Conservation (phyloP, 73 alveolate genomes). For the Stentor coeruleus region DNA sequence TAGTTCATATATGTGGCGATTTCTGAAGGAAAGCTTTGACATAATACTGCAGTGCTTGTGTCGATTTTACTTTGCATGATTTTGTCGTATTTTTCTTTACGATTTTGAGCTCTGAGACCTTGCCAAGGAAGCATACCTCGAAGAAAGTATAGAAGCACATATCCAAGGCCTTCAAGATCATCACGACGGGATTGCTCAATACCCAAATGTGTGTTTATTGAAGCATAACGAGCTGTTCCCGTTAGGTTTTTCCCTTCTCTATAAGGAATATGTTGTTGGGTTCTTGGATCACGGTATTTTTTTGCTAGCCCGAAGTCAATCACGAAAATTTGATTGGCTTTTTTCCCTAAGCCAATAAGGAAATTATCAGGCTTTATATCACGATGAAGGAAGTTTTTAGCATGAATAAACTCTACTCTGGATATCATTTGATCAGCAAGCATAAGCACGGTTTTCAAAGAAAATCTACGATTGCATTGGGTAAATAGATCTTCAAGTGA, state of each 20-base stretch:
- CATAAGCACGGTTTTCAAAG: conserved; percentile 71
- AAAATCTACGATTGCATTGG: conserved; percentile 40
- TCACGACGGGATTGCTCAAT: conserved; percentile 79
- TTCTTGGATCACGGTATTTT: conserved; percentile 46
- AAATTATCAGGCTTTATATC: conserved; percentile 90
- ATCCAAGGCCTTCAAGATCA: conserved; percentile 78
- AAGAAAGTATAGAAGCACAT: conserved; percentile 47
- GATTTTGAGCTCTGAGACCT: conserved; percentile 43
- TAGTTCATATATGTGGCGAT: conserved; percentile 69
- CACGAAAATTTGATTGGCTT: conserved; percentile 53
- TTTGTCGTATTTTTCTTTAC: conserved; percentile 62
- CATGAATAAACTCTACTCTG: conserved; percentile 69
- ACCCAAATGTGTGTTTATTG: conserved; percentile 78
- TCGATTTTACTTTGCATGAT: conserved; percentile 83
- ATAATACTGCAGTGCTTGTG: conserved; percentile 63
- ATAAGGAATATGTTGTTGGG: conserved; percentile 52
- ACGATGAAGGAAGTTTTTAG: conserved; percentile 69
- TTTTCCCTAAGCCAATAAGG: conserved; percentile 59
- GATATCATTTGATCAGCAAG: conserved; percentile 61
- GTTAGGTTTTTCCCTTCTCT: conserved; percentile 72
- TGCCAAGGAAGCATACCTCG: conserved; percentile 83
- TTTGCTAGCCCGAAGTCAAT: conserved; percentile 85
- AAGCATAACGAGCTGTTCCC: conserved; percentile 81
- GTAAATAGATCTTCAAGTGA: conserved; percentile 62
- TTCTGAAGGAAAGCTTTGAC: conserved; percentile 75